Base-by-base conservation (phyloP, 2,329 filamentous ascomycete genomes). In the Fusarium globosum region DNA sequence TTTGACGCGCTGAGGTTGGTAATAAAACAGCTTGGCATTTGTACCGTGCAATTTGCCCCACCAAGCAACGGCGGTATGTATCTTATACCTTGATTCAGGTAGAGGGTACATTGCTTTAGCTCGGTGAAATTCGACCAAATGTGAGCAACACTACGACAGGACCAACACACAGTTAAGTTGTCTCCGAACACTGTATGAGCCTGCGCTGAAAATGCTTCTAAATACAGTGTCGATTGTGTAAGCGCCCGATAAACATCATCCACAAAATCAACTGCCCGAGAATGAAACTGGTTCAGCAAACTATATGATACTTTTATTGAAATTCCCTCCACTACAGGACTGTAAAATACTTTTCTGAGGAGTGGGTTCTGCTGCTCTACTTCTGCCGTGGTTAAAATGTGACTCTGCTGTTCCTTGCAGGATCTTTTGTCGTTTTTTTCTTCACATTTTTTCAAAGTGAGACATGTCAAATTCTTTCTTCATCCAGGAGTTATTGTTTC, bases 1-100 rank as follows among this genome's bases (percentile, higher is more conserved):
- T 58, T 64, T 36, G 43, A 65, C 51, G 26, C 65, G 67, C 49
- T 65, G 61, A 60, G 42, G 42, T 48, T 26, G 42, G 46, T 58
- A 69, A 65, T 69, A 52, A 69, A 69, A 69, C 67, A 58, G 35
- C 67, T 69, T 69, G 67, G 67, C 67, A 65, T 58, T n/a, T 26
- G 36, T 43, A 36, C 26, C 59, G 39, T 65, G 45, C 21, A 69
- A 58, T 65, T 46, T 59, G 45, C 59, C 67, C 65, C 67, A 28
- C 67, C 35, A 48, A 42, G 46, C 30, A 16, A 39, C 49, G 30
- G 14, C 38, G n/a, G 16, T 8, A 43, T 67, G 65, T 68, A 61
- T 39, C 43, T 46, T 42, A 23, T 38, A 53, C 65, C 59, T 69
- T 58, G 65, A 28, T 41, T 38, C 35, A 65, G 52, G 67, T 69